phyloP scores from a whole-genome alignment of 2,329 filamentous ascomycete species.

The Bertia moriformis region DNA sequence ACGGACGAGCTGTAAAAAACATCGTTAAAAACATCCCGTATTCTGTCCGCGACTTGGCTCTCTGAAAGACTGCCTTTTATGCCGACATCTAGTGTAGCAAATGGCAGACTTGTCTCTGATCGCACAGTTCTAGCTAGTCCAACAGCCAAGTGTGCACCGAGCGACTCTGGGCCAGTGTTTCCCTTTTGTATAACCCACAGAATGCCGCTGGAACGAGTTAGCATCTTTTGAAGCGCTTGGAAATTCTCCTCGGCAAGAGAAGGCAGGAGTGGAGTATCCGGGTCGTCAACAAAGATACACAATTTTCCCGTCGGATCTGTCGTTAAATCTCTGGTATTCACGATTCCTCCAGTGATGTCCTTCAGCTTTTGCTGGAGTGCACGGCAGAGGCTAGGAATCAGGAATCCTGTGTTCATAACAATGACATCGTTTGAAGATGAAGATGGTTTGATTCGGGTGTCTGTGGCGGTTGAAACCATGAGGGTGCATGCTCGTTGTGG shows the following conservation, averaged over 20 bases:
- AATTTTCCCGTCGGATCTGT: constrained; percentile 9
- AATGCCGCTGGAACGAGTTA: constrained; percentile 10
- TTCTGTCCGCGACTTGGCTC: background rate
- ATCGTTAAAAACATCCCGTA: background rate
- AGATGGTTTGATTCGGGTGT: no score
- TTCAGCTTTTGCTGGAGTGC: constrained; percentile 1
- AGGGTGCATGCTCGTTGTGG: no score
- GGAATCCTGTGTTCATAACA: no score
- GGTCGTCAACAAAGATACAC: constrained; percentile 11
- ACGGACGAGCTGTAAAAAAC: background rate
- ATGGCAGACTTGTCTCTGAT: background rate
- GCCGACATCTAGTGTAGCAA: background rate
- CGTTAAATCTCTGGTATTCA: constrained; percentile 4
- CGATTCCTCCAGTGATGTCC: constrained; percentile 2
- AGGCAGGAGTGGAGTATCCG: constrained; percentile 12
- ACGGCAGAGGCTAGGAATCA: no score
- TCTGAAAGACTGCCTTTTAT: background rate
- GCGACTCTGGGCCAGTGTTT: background rate
- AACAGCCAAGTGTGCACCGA: background rate
- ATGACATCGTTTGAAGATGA: no score
- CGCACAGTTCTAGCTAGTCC: background rate
- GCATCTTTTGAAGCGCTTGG: constrained; percentile 10
- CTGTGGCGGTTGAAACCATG: no score
- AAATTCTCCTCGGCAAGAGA: constrained; percentile 8
- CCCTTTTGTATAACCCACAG: constrained; percentile 6